Evolutionary conservation across 768 basidiomycete species (phyloP).

Genomic region (Mycena vulgaris): DNA sequence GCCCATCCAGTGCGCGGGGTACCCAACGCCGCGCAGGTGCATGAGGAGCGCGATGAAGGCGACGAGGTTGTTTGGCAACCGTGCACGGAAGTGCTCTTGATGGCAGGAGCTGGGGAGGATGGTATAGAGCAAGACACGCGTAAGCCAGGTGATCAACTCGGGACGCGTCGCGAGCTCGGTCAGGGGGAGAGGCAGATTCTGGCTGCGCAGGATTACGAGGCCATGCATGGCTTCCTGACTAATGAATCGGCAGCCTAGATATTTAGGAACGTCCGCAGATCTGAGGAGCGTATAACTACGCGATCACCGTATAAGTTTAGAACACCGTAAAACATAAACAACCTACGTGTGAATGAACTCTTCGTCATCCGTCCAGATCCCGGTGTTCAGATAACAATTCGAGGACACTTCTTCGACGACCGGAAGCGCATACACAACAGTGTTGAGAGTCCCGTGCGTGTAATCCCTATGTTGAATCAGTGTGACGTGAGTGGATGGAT

Average conservation of each 20-base stretch:
- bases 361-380: conserved; percentile 24
- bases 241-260: conserved; percentile 17
- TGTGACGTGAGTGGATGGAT: background rate
- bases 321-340: background rate
- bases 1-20: conserved; percentile 26
- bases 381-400: conserved; percentile 17
- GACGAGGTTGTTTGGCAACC: conserved; percentile 28
- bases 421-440: conserved; percentile 14
- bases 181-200: conserved; percentile 6
- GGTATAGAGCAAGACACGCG: conserved; percentile 18
- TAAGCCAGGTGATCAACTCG: conserved; percentile 26
- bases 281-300: conserved; percentile 24
- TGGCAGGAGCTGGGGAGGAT: conserved; percentile 11
- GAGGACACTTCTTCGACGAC: conserved; percentile 23
- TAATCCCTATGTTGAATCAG: conserved; percentile 9
- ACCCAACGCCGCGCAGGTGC: conserved; percentile 20
- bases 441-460: conserved; percentile 26
- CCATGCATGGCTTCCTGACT: conserved; percentile 4
- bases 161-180: conserved; percentile 5
- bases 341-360: conserved; percentile 25
- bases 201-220: conserved; percentile 17
- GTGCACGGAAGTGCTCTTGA: conserved; percentile 9
- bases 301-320: background rate
- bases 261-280: conserved; percentile 19
- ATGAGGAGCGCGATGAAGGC: conserved; percentile 23